Conservation (phyloP, 768 basidiomycete genomes). For the Naganishia kalamii region DNA sequence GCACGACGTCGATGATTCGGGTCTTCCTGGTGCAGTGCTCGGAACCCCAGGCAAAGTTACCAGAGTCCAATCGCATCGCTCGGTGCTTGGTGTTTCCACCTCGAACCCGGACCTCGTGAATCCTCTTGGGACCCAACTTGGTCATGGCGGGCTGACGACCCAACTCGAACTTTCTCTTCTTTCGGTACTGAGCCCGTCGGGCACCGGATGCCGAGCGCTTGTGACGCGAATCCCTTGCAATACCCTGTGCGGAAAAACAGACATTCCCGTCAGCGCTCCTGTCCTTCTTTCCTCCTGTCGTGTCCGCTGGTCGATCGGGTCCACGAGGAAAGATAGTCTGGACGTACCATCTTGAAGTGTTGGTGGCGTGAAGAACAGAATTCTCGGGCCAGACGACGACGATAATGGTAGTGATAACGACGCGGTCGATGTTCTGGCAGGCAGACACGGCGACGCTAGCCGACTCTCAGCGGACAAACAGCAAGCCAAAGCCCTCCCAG, state of each 20-base stretch:
- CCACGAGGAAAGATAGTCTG: conserved; percentile 1
- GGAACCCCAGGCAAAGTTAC: conserved; percentile 98
- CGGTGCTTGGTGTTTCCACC: conserved; percentile 94
- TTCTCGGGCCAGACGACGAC: conserved; percentile 1
- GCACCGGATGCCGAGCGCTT: conserved; percentile 82
- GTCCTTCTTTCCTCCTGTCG: not conserved
- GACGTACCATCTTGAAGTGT: conserved; percentile 18
- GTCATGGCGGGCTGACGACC: conserved; percentile 97
- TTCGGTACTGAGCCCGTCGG: conserved; percentile 57
- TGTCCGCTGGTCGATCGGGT: not conserved
- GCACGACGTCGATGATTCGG: conserved; percentile 87
- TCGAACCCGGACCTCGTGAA: conserved; percentile 90
- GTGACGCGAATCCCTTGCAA: conserved; percentile 92
- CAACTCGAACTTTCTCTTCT: conserved; percentile 99
- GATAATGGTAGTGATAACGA: not conserved
- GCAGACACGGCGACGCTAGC: no score
- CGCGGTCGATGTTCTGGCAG: not conserved
- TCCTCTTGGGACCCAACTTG: conserved; percentile 88
- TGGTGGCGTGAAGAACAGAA: conserved; percentile 12
- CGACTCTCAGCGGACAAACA: not conserved
- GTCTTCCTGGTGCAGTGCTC: conserved; percentile 93
- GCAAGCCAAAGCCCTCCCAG: no score
- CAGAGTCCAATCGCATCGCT: conserved; percentile 89
- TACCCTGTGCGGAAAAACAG: conserved; percentile 54
- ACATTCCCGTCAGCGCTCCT: conserved; percentile 11